Percentiles rank a stretch among this genome's conserved stretches.
phyloP scores from a whole-genome alignment of 495 filamentous ascomycete genomes.

The Aspergillus diversus region DNA sequence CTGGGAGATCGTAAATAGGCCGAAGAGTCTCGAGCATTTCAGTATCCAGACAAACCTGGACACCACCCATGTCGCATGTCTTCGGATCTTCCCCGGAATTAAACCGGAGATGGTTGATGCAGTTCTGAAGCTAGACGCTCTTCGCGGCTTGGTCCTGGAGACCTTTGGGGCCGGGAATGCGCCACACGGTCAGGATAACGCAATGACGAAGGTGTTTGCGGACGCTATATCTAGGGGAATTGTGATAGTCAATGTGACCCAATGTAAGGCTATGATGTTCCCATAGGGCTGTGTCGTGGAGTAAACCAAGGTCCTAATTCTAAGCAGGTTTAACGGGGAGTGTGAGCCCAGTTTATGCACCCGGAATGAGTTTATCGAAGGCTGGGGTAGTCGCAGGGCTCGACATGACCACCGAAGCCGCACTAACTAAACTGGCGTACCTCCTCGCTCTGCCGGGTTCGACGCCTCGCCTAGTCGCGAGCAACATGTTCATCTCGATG shows the following conservation, averaged over 20 bases:
- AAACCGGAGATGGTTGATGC: constrained; percentile 93
- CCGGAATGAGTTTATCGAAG: constrained; percentile 82
- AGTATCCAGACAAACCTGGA: constrained; percentile 76
- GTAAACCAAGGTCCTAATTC: neutral
- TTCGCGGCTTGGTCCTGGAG: constrained; percentile 86
- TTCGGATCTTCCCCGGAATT: constrained; percentile 95
- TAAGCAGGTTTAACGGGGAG: constrained; percentile 69
- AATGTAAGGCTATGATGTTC: constrained; percentile 62
- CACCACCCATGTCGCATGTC: constrained; percentile 86
- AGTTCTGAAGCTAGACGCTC: constrained; percentile 74
- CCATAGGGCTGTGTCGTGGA: neutral
- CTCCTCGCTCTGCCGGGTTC: constrained; percentile 72
- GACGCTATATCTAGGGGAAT: constrained; percentile 79
- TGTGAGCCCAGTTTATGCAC: constrained; percentile 88
- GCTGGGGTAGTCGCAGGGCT: constrained; percentile 91
- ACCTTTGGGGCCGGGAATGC: constrained; percentile 97
- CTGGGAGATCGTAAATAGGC: constrained; percentile 80
- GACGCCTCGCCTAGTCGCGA: constrained; percentile 63
- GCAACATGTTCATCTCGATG: constrained; percentile 73
- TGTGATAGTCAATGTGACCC: constrained; percentile 90
- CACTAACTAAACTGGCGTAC: constrained; percentile 91
- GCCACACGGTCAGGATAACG: constrained; percentile 80
- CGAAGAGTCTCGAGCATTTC: constrained; percentile 74
- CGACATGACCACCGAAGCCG: constrained; percentile 92
- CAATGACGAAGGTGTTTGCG: constrained; percentile 78